These are phyloP conservation scores for Alternaria metachromatica DNA, from an alignment of 2,329 filamentous ascomycete species.

Conservation along the genomic window DNA sequence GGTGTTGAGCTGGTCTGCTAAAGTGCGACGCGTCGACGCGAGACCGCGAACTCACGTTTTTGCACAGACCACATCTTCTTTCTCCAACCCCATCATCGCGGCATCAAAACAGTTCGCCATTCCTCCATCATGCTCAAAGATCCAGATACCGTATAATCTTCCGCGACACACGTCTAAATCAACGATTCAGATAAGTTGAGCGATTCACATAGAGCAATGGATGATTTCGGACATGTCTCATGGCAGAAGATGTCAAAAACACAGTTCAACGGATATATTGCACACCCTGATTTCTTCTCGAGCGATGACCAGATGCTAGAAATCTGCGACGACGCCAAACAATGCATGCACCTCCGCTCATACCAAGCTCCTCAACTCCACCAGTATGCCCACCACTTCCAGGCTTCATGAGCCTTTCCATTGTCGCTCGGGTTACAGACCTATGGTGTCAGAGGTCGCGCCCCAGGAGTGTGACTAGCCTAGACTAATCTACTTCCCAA, in stretches of 20 bases:
- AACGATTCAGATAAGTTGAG: background rate
- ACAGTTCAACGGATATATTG: conserved; percentile 7
- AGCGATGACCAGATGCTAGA: background rate
- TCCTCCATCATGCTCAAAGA: background rate
- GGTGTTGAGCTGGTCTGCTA: conserved; percentile 21
- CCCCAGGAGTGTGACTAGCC: conserved; percentile 19
- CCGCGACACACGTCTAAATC: background rate
- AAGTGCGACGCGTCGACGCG: conserved; percentile 43
- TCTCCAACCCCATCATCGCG: conserved; percentile 16
- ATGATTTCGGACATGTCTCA: background rate
- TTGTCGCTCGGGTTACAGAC: conserved; percentile 23
- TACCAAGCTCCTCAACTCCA: background rate
- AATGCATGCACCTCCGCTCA: conserved; percentile 12
- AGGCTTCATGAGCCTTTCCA: background rate
- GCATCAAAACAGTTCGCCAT: background rate
- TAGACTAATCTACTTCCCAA: conserved; percentile 42
- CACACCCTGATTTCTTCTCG: conserved; percentile 3
- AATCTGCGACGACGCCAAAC: conserved; percentile 1
- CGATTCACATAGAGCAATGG: background rate
- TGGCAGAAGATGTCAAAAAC: background rate
- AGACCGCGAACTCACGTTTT: conserved; percentile 41
- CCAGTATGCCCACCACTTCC: conserved; percentile 2
- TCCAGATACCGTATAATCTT: background rate
- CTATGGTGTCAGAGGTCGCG: conserved; percentile 27
- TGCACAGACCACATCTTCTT: conserved; percentile 21